Evolutionary conservation across 163 green algal genomes (phyloP).

Genomic region (Smithsoniella earleae): DNA sequence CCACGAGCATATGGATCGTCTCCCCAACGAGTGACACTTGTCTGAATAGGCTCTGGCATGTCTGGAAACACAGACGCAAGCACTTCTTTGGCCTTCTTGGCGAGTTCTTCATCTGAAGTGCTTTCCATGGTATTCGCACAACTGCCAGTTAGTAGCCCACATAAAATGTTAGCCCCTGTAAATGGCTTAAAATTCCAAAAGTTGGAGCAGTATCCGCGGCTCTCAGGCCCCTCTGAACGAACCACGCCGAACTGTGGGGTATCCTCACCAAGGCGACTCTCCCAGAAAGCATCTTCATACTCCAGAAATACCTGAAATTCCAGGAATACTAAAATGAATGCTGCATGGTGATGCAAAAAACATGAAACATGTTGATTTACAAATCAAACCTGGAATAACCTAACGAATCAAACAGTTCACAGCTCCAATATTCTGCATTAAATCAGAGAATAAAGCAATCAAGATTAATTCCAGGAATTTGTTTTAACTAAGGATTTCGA

Average conservation of each 20-base stretch:
- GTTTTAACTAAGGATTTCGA: no score
- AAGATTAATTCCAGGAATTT: no score
- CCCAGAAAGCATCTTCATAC: slow-evolving; percentile 64
- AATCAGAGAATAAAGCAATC: no score
- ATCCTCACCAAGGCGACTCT: slow-evolving; percentile 51
- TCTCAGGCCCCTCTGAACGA: slow-evolving; percentile 29
- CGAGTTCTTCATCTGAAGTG: neutral
- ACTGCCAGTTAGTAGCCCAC: slow-evolving; percentile 51
- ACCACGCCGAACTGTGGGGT: slow-evolving; percentile 58
- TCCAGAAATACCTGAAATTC: slow-evolving; percentile 57
- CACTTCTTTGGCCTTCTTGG: slow-evolving; percentile 37
- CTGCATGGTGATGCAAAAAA: neutral
- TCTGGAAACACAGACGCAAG: slow-evolving; percentile 44
- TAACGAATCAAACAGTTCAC: neutral
- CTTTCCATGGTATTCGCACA: slow-evolving; percentile 31
- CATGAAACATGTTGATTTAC: neutral
- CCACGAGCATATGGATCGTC: slow-evolving; percentile 51
- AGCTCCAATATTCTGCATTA: neutral
- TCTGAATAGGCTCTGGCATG: slow-evolving; percentile 38
- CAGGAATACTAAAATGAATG: neutral
- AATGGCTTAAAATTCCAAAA: slow-evolving; percentile 73
- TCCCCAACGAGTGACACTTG: slow-evolving; percentile 51
- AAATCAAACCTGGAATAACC: neutral
- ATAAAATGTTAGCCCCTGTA: slow-evolving; percentile 45
- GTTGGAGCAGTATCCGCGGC: slow-evolving; percentile 63